Evolutionary conservation across 176 grass and related monocot genomes (phyloP), one percentile per base, ranked within the genome.

Genomic region (Stipa capillata): DNA sequence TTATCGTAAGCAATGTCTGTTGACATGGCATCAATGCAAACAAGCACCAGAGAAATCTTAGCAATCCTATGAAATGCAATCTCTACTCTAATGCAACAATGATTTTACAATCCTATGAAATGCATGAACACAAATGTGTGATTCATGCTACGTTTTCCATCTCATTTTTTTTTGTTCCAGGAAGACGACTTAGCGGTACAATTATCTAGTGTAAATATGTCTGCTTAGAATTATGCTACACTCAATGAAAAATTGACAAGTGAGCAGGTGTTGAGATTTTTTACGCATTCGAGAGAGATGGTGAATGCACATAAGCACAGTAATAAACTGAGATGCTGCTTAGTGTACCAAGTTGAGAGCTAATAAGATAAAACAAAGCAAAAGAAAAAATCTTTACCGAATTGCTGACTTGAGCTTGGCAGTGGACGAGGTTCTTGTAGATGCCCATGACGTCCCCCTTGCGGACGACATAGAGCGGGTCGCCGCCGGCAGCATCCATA

Each of bases 381-480:
- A 61, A 59, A 7, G 35, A 15, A 42, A 59, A 59, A 59, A 5
- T 23, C 12, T 16, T 70, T 89, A 97, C 88, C 77, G 88, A 93
- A 34, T 79, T 82, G 77, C 94, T 85, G 72, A 91, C 88, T 97
- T 97, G 94, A 83, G 85, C 91, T 74, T 97, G 88, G 66, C 85
- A 97, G 47, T 97, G 91, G 59, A 77, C 77, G 39, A 97, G 87
- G 71, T 41, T 87, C 55, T 85, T 87, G 81, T 97, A 93, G 60
- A 93, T 85, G 82, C 80, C 83, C 56, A 91, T 79, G 40, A 85
- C 54, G 50, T 89, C 79, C 21, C 94, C 94, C 80, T 97, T 97
- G 51, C 88, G 85, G 52, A 97, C 77, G 17, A 93, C 88, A 84
- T 91, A 97, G 79, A 89, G 93, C 33, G 86, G 88, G 44, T 86